Base-by-base conservation (phyloP, 441 rosid species). In the Gossypium laxum region DNA sequence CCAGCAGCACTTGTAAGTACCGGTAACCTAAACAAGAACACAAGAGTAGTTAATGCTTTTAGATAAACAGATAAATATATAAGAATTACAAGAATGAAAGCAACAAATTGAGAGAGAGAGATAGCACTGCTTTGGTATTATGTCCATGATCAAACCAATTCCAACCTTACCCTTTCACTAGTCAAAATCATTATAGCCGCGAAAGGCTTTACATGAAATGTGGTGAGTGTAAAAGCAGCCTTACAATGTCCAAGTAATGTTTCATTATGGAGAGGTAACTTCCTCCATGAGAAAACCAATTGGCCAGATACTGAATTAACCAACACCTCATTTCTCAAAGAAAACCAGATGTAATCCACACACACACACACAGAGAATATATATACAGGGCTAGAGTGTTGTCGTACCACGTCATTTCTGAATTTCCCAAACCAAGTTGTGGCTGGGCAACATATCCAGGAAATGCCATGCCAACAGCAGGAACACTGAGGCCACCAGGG, bases 401-500 rank as follows among this genome's bases (percentile, higher is more conserved):
- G 14, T 7, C 3, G 19, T 90, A 94, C 98, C 97, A 94, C 71
- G 98, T 86, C 98, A 91, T 90, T 80, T 94, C 97, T 6, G 96
- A 91, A 82, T 85, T 94, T 74, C 94, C 92, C 54, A 85, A 34
- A 74, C 97, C 98, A 83, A 73, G 90, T 77, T 93, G 96, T 15
- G 90, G 90, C 73, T 87, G 92, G 72, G 87, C 83, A 79, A 92
- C 97, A 80, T 94, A 92, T 85, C 98, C 98, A 62, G 98, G 98
- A 81, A 85, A 89, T 57, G 98, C 97, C 97, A 94, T 89, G 84
- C 98, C 98, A 63, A 89, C 89, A 18, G 97, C 82, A 8, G 98
- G 97, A 76, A 94, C 96, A 56, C 96, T 91, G 15, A 89, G 72
- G 43, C 94, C 88, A 75, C 94, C 84, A 75, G 96, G 89, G 67